These are phyloP conservation scores for Rhytidhysteron rufulum DNA, from an alignment of 2,329 filamentous ascomycete genomes.

Conservation along the genomic window DNA sequence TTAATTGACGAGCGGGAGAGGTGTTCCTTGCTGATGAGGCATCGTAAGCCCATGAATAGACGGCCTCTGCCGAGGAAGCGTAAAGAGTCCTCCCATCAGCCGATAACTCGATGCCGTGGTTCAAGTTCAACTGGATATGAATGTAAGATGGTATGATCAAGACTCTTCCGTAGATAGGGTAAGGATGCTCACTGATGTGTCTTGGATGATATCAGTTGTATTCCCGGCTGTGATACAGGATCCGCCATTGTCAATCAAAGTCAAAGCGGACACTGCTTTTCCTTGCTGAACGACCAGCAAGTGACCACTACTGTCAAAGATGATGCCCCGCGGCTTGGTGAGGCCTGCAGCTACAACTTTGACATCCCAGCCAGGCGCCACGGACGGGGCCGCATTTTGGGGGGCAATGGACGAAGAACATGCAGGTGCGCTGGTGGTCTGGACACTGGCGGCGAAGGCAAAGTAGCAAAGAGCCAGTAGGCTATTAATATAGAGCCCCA, in stretches of 20 bases:
- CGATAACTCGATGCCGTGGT: conserved; percentile 51
- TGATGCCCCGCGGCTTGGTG: conserved; percentile 43
- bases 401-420: conserved; percentile 37
- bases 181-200: conserved; percentile 22
- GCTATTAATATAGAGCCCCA: background rate
- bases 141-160: too few relatives aligned
- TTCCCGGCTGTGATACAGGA: conserved; percentile 25
- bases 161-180: too few relatives aligned
- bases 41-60: conserved; percentile 65
- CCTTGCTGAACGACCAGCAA: conserved; percentile 48
- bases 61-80: conserved; percentile 55
- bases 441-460: conserved; percentile 2
- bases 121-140: conserved; percentile 30
- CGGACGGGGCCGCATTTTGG: conserved; percentile 36
- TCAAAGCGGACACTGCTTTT: conserved; percentile 36
- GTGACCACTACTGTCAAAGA: conserved; percentile 46
- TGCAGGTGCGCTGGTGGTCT: conserved; percentile 13
- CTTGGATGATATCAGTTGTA: conserved; percentile 19
- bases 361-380: conserved; percentile 40
- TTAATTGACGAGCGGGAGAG: conserved; percentile 49
- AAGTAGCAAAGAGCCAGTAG: background rate
- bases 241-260: conserved; percentile 23
- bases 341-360: conserved; percentile 46
- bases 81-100: conserved; percentile 49
- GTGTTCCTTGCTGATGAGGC: conserved; percentile 43